Evolutionary conservation across 148 eudicot genomes (phyloP), one percentile per base, ranked within the genome.

Genomic region (Chenopodium formosanum): DNA sequence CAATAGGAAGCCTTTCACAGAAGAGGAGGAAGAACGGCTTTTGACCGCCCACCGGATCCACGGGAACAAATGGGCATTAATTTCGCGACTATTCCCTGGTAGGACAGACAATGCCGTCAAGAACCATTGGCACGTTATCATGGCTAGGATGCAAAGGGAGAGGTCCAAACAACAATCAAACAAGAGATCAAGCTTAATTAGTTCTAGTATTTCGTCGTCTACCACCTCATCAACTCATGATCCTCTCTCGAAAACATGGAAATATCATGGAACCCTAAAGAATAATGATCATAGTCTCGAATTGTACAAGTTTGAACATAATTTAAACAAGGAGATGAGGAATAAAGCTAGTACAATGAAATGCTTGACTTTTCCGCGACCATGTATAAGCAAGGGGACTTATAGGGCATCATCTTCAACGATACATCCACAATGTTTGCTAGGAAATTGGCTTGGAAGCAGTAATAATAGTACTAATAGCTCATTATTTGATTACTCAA

Each of bases 71-170:
- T 94, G 98, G 98, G 97, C 97, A 34, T 88, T 92, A 9, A 94
- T 94, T 32, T 94, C 98, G 1, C 83, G 98, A 70, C 84, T 92
- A 67, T 92, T 94, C 31, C 98, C 98, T 1, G 98, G 98, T 8
- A 82, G 98, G 75, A 94, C 98, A 2, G 98, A 92, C 29, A 94
- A 94, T 67, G 94, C 98, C 11, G 97, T 94, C 17, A 94, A 94
- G 83, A 92, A 94, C 79, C 98, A 94, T 76, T 94, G 97, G 98
- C 98, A 92, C 84, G 98, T 94, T 32, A 90, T 94, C 72, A 94
- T 88, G 97, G 98, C 98, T 53, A 88, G 97, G 78, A 91, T 86
- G 80, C 94, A 94, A 87, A 84, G 98, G 78, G 92, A 94, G 69
- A 83, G 86, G 81, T 87, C 93, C 58, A 94, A 87, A 83, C 75